Base-by-base conservation (phyloP, 768 basidiomycete genomes). In the Russula earlei region DNA sequence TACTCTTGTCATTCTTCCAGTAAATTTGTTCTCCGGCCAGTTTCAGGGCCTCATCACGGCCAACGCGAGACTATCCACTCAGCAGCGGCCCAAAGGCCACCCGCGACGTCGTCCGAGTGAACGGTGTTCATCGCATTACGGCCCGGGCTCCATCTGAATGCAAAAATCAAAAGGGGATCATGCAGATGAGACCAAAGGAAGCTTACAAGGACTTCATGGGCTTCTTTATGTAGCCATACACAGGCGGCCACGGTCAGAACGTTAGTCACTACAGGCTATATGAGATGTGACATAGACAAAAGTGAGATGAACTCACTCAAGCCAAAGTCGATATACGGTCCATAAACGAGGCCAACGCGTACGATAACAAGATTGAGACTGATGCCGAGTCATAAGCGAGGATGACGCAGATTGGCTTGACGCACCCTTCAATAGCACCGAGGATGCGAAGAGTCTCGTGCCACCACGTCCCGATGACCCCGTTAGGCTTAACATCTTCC, bases 171-270 rank as follows among this genome's bases (percentile, higher is more conserved):
- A 44, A 34, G 31, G 7, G 17, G 33, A 34, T 22, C 34, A 19
- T 46, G 11, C 24, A 20, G 40, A 63, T 41, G 12, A 38, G n/a
- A 19, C 40, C 50, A 19, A 41, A 33, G 58, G 31, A 36, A 31
- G 63, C 83, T 62, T 63, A 91, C 87, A 91, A 74, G 10, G 83
- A 85, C 67, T 87, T 90, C 83, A 93, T 87, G 1, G 88, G 87
- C 62, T 87, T 83, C 66, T 88, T 81, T 68, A 88, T 73, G 66
- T 87, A 82, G 5, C 87, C 87, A 67, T 92, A 92, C 27, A 91
- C 83, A n/a, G 12, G 86, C 79, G 10, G 81, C 85, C 12, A 91
- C 82, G 1, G 84, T 84, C 43, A 89, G 81, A 40, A 79, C 81
- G 10, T 83, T 77, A 19, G 85, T 74, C 60, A 87, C 87, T 89